Base-by-base conservation (phyloP, 2,329 filamentous ascomycete genomes). In the Trichophyton schoenleinii region DNA sequence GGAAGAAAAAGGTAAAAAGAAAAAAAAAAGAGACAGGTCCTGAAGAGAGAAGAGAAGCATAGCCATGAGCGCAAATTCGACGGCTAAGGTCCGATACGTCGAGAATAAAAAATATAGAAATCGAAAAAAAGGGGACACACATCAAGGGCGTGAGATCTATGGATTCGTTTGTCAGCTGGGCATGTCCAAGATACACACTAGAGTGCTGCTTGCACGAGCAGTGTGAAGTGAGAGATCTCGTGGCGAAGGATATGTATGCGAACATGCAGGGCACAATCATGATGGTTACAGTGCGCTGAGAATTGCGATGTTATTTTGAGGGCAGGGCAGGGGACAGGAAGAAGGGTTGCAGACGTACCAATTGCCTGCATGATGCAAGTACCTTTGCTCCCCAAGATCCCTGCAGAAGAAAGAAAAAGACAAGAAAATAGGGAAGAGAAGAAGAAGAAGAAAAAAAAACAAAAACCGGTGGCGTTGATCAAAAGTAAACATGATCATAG, bases 331-430 rank as follows among this genome's bases (percentile, higher is more conserved):
- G 44, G 20, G 44, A 31, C 28, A 31, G 28, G 20, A 22, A 20
- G 6, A 25, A 53, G 20, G 22, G 9, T 25, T 22, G 46, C 46
- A 6, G 9, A 25, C 48, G 28, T 53, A 53, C 25, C 25, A 53
- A 53, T 53, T 53, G 49, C 49, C 28, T 34, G 49, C 49, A 53
- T 53, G 20, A 53, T 53, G 49, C 49, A 53, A 53, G 55, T 41
- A 58, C 55, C 55, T 58, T 31, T 18, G 31, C 20, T 44, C 41
- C 34, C 28, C 38, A 41, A 20, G 31, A 58, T 13, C 55, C 31
- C 31, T 38, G 55, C 31, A 38, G 34, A 38, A 38, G 34, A 4
- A 38, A 38, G 11, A 38, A 38, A 38, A 38, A 13, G 34, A 38
- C 34, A 9, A 38, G 7, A 31, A 31, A 31, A 31, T 31, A 31